phyloP scores from a whole-genome alignment of 352 stramenopile species.

The Plasmopara muralis region DNA sequence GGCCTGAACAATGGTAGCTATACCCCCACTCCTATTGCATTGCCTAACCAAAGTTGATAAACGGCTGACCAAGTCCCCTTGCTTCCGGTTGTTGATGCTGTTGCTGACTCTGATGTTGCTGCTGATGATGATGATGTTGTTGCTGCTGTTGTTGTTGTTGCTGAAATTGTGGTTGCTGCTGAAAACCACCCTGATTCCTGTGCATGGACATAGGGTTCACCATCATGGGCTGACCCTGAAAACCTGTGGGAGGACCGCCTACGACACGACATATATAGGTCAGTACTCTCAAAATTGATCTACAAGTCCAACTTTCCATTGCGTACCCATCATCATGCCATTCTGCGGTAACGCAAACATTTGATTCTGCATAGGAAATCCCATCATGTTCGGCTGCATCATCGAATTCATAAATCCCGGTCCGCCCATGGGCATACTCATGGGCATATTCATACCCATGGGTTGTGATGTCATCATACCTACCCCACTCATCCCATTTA shows the following conservation, averaged over 20 bases:
- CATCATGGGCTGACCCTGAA: slow-evolving; percentile 40
- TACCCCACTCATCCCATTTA: slow-evolving; percentile 6
- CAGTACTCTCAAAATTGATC: slow-evolving; percentile 1
- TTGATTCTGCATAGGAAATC: slow-evolving; percentile 41
- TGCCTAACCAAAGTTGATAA: slow-evolving; percentile 59
- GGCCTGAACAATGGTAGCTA: background rate
- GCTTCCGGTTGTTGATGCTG: slow-evolving; percentile 36
- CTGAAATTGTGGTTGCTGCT: slow-evolving; percentile 25
- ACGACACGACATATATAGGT: background rate
- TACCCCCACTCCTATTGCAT: background rate
- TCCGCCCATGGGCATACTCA: slow-evolving; percentile 39
- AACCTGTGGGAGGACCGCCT: slow-evolving; percentile 44
- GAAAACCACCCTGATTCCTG: slow-evolving; percentile 40
- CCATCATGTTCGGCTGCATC: slow-evolving; percentile 41
- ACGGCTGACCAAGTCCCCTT: slow-evolving; percentile 63
- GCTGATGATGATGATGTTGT: slow-evolving; percentile 23
- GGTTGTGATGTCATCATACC: background rate
- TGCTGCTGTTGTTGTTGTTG: slow-evolving; percentile 29
- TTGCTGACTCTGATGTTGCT: slow-evolving; percentile 29
- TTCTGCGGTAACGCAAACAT: slow-evolving; percentile 37
- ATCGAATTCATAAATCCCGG: slow-evolving; percentile 29
- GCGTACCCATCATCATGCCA: slow-evolving; percentile 62
- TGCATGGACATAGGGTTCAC: slow-evolving; percentile 58
- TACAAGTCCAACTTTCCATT: background rate
- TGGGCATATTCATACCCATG: slow-evolving; percentile 20